Conservation (phyloP, 345 rosid species). For the Moricandia moricandioides region DNA sequence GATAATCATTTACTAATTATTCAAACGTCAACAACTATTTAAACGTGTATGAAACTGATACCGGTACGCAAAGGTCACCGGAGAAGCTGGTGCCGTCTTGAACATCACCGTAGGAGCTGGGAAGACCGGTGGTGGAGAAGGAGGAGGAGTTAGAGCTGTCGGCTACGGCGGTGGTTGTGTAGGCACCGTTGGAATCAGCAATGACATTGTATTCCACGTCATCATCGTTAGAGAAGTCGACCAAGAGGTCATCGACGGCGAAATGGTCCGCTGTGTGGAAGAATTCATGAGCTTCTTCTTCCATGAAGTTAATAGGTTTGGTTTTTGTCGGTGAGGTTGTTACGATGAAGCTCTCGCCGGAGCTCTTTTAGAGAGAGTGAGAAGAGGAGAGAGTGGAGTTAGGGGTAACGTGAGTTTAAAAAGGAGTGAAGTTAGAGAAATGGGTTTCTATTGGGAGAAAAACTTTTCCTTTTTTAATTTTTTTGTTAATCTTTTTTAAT, state of each 20-base stretch:
- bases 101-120: conserved; percentile 35
- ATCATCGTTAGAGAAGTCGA: conserved; percentile 78
- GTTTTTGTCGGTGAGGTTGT: background rate
- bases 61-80: conserved; percentile 86
- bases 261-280: conserved; percentile 54
- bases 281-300: conserved; percentile 33
- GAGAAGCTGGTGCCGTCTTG: conserved; percentile 47
- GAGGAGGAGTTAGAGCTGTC: conserved; percentile 63
- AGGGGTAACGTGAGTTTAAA: conserved; percentile 30
- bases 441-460: conserved; percentile 21
- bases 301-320: conserved; percentile 1
- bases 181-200: conserved; percentile 35
- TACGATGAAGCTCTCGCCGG: conserved; percentile 26
- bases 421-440: conserved; percentile 40
- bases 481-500: background rate
- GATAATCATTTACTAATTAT: background rate
- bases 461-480: background rate
- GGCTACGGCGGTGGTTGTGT: conserved; percentile 42
- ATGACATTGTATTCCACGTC: conserved; percentile 43
- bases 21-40: background rate
- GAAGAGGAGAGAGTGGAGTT: conserved; percentile 32
- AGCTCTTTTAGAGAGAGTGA: conserved; percentile 5
- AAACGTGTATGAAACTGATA: conserved; percentile 26
- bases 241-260: conserved; percentile 77
- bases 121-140: conserved; percentile 27